Base-by-base conservation (phyloP, 2,329 filamentous ascomycete genomes). In the Penicillium rolfsii region DNA sequence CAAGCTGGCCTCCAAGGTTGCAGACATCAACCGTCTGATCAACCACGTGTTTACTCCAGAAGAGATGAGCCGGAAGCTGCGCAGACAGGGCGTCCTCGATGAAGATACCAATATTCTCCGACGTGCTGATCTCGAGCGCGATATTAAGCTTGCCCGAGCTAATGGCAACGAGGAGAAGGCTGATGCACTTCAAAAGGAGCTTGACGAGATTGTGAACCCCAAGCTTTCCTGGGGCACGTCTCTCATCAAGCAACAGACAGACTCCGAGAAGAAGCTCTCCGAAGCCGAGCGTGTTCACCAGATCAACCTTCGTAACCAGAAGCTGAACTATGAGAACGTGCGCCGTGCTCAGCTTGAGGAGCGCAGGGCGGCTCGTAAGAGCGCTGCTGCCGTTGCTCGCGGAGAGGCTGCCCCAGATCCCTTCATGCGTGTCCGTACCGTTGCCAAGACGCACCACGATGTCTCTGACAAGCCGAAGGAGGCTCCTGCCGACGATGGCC, bases 291-390 rank as follows among this genome's bases (percentile, higher is more conserved):
- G 91, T 30, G 84, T 98, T 26, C 91, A 91, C 0, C 85, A 90
- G 71, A 83, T 97, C 66, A 99, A 99, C 77, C 83, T 86, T 30
- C 87, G 90, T 72, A 97, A 97, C 77, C 89, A 94, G 63, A 87
- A 89, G 60, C 85, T 89, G 67, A 97, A 97, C 72, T 85, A 86
- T n/a, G 91, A 97, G 73, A 89, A 91, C 52, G 90, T 98, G n/a
- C 91, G 94, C 61, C 91, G 91, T 75, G 94, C 93, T 0, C 91
- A 97, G 73, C 83, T 97, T 58, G 89, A 89, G 67, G 95, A 99
- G 79, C 85, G 88, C 68, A 85, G 85, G 53, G 84, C 83, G 66
- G 81, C 81, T 69, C 86, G 85, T 65, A 85, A 85, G 74, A 83
- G 82, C 48, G 87, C 87, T 66, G 83, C 82, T 59, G 86, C 85